These are phyloP conservation scores for Trichoderma afroharzianum DNA, from an alignment of 2,329 filamentous ascomycete genomes.

Conservation along the genomic window DNA sequence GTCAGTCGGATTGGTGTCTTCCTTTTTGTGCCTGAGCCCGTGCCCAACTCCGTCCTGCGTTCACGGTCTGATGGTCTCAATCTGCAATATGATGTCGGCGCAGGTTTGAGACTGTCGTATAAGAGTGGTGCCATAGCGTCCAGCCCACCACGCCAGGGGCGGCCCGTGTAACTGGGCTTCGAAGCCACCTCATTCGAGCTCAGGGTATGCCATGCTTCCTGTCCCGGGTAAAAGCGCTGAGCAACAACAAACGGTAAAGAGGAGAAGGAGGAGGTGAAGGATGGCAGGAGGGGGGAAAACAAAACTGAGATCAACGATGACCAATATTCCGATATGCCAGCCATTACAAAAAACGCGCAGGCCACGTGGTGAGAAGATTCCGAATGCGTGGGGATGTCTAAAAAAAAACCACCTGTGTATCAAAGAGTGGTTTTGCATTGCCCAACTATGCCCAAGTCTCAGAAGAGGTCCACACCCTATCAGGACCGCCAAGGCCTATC, in stretches of 20 bases:
- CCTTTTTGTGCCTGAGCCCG: slow-evolving; percentile 6
- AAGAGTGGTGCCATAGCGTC: not conserved
- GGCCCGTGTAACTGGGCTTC: not conserved
- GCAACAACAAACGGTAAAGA: slow-evolving; percentile 5
- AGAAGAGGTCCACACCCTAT: not conserved
- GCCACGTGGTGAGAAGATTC: slow-evolving; percentile 18
- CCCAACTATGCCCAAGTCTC: slow-evolving; percentile 5
- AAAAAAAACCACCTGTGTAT: not conserved
- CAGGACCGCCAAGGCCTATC: not conserved
- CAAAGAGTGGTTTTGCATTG: not conserved
- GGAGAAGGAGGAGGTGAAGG: not conserved
- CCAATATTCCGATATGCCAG: slow-evolving; percentile 13
- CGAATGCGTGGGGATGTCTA: slow-evolving; percentile 9
- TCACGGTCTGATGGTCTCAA: not conserved
- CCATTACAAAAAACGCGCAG: slow-evolving; percentile 10
- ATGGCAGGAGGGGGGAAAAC: not conserved
- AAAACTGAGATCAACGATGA: not conserved
- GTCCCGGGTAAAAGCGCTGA: not conserved
- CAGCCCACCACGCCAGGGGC: not conserved
- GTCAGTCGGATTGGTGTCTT: not conserved
- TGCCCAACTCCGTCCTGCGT: slow-evolving; percentile 4
- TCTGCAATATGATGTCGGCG: slow-evolving; percentile 1
- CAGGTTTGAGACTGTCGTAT: not conserved
- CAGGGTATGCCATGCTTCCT: not conserved
- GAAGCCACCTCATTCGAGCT: not conserved